Percentiles rank a stretch among this genome's conserved stretches.
Evolutionary conservation across 2,329 filamentous ascomycete species (phyloP).

Genomic region (Phialophora chinensis): DNA sequence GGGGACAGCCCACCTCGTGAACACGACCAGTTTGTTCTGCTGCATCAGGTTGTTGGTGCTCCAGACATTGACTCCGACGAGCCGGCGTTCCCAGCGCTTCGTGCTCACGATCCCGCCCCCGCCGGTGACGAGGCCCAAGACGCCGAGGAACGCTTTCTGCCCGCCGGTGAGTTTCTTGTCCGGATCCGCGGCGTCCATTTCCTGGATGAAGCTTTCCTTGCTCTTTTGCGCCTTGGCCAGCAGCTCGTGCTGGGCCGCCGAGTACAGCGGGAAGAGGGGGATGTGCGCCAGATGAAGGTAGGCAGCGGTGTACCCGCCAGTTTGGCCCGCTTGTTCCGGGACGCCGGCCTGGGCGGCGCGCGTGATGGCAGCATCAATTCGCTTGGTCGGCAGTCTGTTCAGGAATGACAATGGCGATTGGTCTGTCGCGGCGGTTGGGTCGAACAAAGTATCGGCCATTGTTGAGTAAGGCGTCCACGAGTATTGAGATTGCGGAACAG

Average conservation of each 20-base stretch:
- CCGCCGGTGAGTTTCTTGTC: constrained; percentile 5
- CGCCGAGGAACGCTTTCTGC: constrained; percentile 4
- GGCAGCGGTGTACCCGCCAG: background rate
- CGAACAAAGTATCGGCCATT: constrained; percentile 4
- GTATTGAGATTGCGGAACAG: background rate
- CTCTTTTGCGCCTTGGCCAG: background rate
- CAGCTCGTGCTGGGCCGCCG: background rate
- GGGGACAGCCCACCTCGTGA: constrained; percentile 7
- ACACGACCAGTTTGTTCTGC: constrained; percentile 8
- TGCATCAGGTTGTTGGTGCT: background rate
- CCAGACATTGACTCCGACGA: background rate
- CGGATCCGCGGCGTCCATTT: background rate
- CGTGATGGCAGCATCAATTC: constrained; percentile 1
- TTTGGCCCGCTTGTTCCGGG: background rate
- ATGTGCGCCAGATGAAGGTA: background rate
- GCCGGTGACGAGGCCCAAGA: background rate
- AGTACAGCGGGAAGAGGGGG: constrained; percentile 3
- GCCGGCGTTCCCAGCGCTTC: constrained; percentile 7
- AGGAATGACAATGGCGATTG: background rate
- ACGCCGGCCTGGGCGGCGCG: background rate
- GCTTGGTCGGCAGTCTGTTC: constrained; percentile 8
- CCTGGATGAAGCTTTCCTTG: background rate
- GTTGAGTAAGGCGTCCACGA: background rate
- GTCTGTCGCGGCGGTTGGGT: background rate
- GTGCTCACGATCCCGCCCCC: constrained; percentile 1